phyloP scores from a whole-genome alignment of 768 basidiomycete species.

The Clavaria fumosa region DNA sequence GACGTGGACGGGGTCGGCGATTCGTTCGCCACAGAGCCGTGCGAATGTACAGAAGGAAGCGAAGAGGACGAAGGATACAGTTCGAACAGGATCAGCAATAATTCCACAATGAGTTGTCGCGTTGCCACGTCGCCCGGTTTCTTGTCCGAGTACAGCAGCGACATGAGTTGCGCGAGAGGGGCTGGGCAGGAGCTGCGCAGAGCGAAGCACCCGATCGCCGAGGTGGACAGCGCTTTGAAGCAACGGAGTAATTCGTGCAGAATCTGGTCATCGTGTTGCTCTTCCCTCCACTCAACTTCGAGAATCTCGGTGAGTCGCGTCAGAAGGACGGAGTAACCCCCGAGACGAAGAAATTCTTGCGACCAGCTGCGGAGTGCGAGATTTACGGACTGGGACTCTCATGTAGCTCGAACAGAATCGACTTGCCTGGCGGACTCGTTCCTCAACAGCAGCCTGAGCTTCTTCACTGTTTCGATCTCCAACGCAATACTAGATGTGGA shows the following conservation, averaged over 20 bases:
- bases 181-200: constrained; percentile 80
- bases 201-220: constrained; percentile 76
- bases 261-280: constrained; percentile 94
- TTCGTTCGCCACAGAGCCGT: not conserved
- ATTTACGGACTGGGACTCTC: not conserved
- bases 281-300: constrained; percentile 97
- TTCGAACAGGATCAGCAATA: constrained; percentile 79
- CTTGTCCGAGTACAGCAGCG: constrained; percentile 90
- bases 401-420: not conserved
- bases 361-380: constrained; percentile 52
- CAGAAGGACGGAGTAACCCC: constrained; percentile 76
- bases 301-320: constrained; percentile 81
- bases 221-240: constrained; percentile 87
- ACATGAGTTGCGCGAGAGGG: constrained; percentile 72
- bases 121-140: constrained; percentile 90
- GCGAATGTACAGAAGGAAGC: constrained; percentile 47
- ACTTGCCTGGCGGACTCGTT: constrained; percentile 80
- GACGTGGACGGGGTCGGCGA: constrained; percentile 18
- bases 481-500: constrained; percentile 58
- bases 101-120: constrained; percentile 79
- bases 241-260: constrained; percentile 85
- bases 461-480: constrained; percentile 79
- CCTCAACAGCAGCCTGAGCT: constrained; percentile 68
- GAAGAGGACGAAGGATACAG: constrained; percentile 66
- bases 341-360: constrained; percentile 63